Conservation (phyloP, 768 basidiomycete genomes). For the Galerina marginata region DNA sequence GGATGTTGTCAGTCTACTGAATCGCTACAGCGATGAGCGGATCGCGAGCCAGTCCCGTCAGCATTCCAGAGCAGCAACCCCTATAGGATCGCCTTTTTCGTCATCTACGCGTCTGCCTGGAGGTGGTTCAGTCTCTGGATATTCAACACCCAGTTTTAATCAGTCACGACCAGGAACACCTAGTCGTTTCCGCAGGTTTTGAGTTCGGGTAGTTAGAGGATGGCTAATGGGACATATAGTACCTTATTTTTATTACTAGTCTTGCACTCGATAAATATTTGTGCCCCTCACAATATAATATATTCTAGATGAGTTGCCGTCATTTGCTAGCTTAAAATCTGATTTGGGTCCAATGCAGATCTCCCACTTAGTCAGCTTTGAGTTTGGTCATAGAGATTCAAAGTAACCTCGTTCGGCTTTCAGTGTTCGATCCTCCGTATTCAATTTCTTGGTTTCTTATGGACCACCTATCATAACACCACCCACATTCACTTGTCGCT, state of each 20-base stretch:
- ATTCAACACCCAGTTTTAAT: slow-evolving; percentile 57
- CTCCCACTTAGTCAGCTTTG: no score
- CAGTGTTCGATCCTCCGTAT: not conserved
- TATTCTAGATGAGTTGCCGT: no score
- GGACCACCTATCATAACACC: not conserved
- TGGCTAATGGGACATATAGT: slow-evolving; percentile 12
- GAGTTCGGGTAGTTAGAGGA: not conserved
- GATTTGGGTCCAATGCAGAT: no score
- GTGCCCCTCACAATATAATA: not conserved
- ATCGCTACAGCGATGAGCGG: slow-evolving; percentile 73
- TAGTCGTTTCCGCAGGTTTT: slow-evolving; percentile 44
- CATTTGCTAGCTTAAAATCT: no score
- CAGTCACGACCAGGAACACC: slow-evolving; percentile 69
- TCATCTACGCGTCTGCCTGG: slow-evolving; percentile 40
- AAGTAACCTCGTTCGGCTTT: no score
- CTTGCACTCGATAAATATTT: slow-evolving; percentile 5
- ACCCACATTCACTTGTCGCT: no score
- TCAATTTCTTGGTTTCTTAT: not conserved
- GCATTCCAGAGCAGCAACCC: slow-evolving; percentile 72
- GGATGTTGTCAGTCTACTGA: slow-evolving; percentile 75
- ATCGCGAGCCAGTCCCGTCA: slow-evolving; percentile 58
- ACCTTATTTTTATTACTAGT: slow-evolving; percentile 11
- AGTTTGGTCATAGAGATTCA: no score
- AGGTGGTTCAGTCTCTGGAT: slow-evolving; percentile 51
- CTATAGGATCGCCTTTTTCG: slow-evolving; percentile 56